Evolutionary conservation across 306 rosid genomes (phyloP), one percentile per base, ranked within the genome.

Genomic region (Fragaria nilgerrensis): DNA sequence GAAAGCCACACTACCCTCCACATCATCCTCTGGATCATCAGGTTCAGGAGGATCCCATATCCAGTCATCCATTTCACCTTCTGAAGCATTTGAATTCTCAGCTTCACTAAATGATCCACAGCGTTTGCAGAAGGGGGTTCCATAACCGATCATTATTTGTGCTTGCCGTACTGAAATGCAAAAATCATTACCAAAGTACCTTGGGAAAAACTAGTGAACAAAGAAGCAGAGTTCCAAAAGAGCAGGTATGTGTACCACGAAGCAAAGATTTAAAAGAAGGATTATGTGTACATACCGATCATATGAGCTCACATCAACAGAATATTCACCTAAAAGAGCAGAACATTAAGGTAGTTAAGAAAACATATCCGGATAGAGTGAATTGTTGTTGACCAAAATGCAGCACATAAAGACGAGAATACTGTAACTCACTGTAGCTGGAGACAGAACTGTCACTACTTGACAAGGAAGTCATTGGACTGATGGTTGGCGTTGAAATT

Each of bases 11-110:
- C 92, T 82, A 63, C 88, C 82, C 61, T 87, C 98, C 79, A 86
- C 56, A 76, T 93, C 94, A 80, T 92, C 97, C 68, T 79, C 84
- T 1, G 89, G 91, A 81, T 90, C 85, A 82, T 91, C 96, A 50
- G 99, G 94, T 73, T 84, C 97, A 20, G 99, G 99, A 79, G 88
- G 94, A 78, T 89, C 91, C 98, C 98, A 96, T 25, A 86, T 84
- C 82, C 83, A 85, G 77, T 79, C 48, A 81, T 89, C 89, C 71
- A 72, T 68, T 56, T 86, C 86, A 86, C 80, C 85, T 45, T 84
- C 83, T 45, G 87, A 48, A 76, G 84, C 47, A 55, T 56, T 17
- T 70, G 87, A 84, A 73, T 82, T 77, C 80, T 79, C 96, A 69
- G 76, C 58, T 75, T 83, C 92, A 25, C 47, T 56, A 69, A 49